Base-by-base conservation (phyloP, 2,329 filamentous ascomycete species). In the Neophaeococcomyces mojaviensis region DNA sequence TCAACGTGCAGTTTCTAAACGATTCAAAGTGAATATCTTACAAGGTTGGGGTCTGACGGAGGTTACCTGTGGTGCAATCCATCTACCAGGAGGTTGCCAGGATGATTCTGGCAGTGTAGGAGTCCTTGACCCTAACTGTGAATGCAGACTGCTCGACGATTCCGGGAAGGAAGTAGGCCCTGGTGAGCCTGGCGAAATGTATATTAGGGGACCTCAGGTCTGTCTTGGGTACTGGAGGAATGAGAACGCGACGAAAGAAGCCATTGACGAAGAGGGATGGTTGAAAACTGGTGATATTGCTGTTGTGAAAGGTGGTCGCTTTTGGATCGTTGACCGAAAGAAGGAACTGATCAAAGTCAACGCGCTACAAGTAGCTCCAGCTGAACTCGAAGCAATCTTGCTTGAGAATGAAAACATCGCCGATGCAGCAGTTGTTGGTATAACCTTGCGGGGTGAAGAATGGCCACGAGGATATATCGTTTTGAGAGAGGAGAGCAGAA, bases 221-320 rank as follows among this genome's bases (percentile, higher is more conserved):
- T 54, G 68, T n/a, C 54, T 56, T 24, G 59, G 59, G 28, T 70
- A 70, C 58, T 64, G 61, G 48, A 60, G 61, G 26, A 62, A 63
- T n/a, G 52, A 54, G 2, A 56, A 64, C 30, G 65, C 66, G 24
- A 62, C 61, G 39, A 48, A 31, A 32, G 50, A 52, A 61, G 92
- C 88, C n/a, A 46, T 49, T 22, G 51, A 50, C 5, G 72, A 81
- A 1, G 81, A 88, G 55, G 73, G 73, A 9, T 90, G 87, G 79
- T 80, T 94, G 73, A 78, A 77, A 35, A 95, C 89, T 0, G 89
- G 89, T 3, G 89, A 95, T 57, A 86, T 94, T 61, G 87, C 83
- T 0, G 69, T 90, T 3, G 69, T 92, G 6, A 74, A 75, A 3
- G 68, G 81, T 52, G 85, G 94, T 63, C 88, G 95, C 59, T 64